Percentiles rank a stretch among this genome's conserved stretches.
Evolutionary conservation across 1,284 basidiomycete genomes (phyloP).

Genomic region (Tylopilus sp.): DNA sequence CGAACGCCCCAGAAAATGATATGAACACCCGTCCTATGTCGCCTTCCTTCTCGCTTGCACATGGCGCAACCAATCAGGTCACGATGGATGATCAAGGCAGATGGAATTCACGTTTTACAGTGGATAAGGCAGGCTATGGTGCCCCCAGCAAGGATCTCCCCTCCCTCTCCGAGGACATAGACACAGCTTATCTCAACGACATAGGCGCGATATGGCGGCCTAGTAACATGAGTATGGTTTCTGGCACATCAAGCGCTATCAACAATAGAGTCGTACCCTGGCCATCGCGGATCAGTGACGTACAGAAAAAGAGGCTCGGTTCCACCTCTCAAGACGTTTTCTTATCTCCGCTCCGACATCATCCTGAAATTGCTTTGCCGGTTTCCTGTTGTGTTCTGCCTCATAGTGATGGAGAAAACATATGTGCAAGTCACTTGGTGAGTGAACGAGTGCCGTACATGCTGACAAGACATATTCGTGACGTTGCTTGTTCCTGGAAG

Average conservation of each 20-base stretch:
- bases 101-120: slow-evolving; percentile 11
- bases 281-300: slow-evolving; percentile 18
- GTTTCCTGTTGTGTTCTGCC: slow-evolving; percentile 5
- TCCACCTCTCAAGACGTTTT: slow-evolving; percentile 46
- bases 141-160: slow-evolving; percentile 16
- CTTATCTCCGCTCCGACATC: slow-evolving; percentile 44
- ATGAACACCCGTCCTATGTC: background rate
- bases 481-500: slow-evolving; percentile 14
- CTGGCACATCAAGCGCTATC: background rate
- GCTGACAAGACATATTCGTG: slow-evolving; percentile 3
- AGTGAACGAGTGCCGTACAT: slow-evolving; percentile 14
- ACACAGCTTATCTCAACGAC: slow-evolving; percentile 8
- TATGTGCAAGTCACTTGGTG: slow-evolving; percentile 13
- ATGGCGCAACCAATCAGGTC: slow-evolving; percentile 6
- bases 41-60: slow-evolving; percentile 2
- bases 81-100: slow-evolving; percentile 17
- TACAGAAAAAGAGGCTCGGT: slow-evolving; percentile 1
- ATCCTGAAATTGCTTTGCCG: slow-evolving; percentile 5
- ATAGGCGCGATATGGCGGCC: slow-evolving; percentile 7
- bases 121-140: slow-evolving; percentile 10
- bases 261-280: slow-evolving; percentile 4
- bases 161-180: slow-evolving; percentile 7
- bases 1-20: slow-evolving; percentile 11
- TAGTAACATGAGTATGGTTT: slow-evolving; percentile 5
- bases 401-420: slow-evolving; percentile 19